Evolutionary conservation across 805 yeast genomes (phyloP).

Genomic region (Zygoascus tannicola): DNA sequence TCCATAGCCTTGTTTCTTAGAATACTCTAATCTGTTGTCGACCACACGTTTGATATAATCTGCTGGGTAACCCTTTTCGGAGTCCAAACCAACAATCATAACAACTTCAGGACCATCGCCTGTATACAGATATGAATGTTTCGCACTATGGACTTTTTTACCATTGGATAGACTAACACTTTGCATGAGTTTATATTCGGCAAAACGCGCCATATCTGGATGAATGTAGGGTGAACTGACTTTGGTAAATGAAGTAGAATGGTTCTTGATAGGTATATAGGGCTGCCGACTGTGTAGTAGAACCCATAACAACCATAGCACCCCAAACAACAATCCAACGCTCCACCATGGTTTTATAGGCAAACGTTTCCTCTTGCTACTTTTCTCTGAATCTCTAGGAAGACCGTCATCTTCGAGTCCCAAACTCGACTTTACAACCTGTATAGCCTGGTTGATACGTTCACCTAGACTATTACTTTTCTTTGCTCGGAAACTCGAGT

Average conservation of each 20-base stretch:
- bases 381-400: background rate
- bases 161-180: conserved; percentile 19
- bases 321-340: background rate
- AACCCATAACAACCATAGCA: background rate
- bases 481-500: conserved; percentile 1
- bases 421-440: background rate
- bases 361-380: background rate
- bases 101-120: conserved; percentile 34
- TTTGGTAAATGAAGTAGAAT: background rate
- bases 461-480: background rate
- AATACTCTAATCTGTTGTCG: conserved; percentile 84
- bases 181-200: conserved; percentile 23
- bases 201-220: conserved; percentile 20
- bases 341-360: background rate
- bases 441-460: background rate
- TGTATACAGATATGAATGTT: conserved; percentile 11
- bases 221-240: conserved; percentile 14
- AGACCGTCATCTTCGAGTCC: background rate
- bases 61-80: conserved; percentile 65
- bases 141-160: conserved; percentile 14
- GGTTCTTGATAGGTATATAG: background rate
- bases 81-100: conserved; percentile 72
- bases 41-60: conserved; percentile 59
- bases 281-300: background rate
- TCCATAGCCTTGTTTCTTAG: conserved; percentile 72